A percentile compares a stretch with the other conserved stretches of the same genome.
Evolutionary conservation across 306 rosid genomes (phyloP).

Genomic region (Prunus mume): DNA sequence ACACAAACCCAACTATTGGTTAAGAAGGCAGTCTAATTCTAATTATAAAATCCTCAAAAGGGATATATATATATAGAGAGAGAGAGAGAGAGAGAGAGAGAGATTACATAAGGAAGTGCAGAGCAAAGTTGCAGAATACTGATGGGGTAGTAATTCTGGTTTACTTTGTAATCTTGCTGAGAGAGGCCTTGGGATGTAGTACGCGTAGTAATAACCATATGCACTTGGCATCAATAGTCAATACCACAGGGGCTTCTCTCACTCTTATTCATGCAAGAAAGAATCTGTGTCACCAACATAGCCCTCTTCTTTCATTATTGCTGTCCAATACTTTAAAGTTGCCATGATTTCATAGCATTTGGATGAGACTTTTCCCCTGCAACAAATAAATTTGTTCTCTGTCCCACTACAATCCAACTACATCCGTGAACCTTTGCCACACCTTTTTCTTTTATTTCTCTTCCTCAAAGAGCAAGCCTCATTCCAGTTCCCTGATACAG

Average conservation of each 20-base stretch:
- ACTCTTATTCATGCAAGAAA: constrained; percentile 13
- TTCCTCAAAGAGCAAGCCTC: constrained; percentile 43
- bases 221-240: not conserved
- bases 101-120: too few relatives aligned
- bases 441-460: constrained; percentile 57
- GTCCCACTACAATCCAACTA: constrained; percentile 73
- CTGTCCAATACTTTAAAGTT: constrained; percentile 40
- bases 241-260: not conserved
- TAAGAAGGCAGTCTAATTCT: too few relatives aligned
- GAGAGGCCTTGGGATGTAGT: not conserved
- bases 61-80: too few relatives aligned
- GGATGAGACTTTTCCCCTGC: constrained; percentile 54
- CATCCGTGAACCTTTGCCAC: constrained; percentile 62
- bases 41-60: too few relatives aligned
- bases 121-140: not conserved
- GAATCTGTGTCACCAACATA: constrained; percentile 12
- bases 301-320: constrained; percentile 43
- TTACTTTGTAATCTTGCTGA: not conserved
- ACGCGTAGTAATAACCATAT: not conserved
- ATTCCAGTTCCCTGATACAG: constrained; percentile 70
- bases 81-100: too few relatives aligned
- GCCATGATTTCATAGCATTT: constrained; percentile 40
- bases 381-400: constrained; percentile 46
- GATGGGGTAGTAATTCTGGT: not conserved
- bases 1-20: too few relatives aligned